phyloP scores from a whole-genome alignment of 805 yeast genomes.

The Wickerhamomyces chaumierensis region DNA sequence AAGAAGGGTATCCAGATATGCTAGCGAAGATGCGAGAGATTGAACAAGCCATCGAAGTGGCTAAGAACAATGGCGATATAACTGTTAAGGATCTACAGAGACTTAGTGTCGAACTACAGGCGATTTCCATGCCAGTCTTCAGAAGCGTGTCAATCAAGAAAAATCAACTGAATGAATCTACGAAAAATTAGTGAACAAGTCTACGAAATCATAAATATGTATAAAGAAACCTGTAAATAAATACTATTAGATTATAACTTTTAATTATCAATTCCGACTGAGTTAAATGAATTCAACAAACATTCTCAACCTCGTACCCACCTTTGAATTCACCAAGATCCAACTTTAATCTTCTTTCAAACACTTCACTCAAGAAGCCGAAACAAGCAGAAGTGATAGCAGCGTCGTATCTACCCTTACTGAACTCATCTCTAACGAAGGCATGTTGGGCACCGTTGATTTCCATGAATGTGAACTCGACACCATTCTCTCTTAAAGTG shows the following conservation, averaged over 20 bases:
- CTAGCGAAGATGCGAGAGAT: slow-evolving; percentile 36
- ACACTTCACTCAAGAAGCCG: slow-evolving; percentile 59
- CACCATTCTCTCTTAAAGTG: slow-evolving; percentile 44
- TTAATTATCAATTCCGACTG: too few relatives aligned
- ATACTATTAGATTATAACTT: too few relatives aligned
- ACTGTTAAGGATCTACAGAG: slow-evolving; percentile 51
- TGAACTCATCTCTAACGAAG: slow-evolving; percentile 64
- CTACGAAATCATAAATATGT: too few relatives aligned
- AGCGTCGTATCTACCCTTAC: slow-evolving; percentile 78
- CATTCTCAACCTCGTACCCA: slow-evolving; percentile 41
- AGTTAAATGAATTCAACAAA: too few relatives aligned
- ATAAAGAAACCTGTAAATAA: neutral
- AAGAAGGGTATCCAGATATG: slow-evolving; percentile 37
- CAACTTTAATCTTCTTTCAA: slow-evolving; percentile 52
- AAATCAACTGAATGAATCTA: slow-evolving; percentile 3
- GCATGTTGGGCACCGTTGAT: slow-evolving; percentile 78
- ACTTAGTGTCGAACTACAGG: slow-evolving; percentile 68
- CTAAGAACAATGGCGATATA: slow-evolving; percentile 49
- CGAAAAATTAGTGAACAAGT: too few relatives aligned
- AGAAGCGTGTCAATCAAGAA: slow-evolving; percentile 27
- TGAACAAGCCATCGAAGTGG: slow-evolving; percentile 58
- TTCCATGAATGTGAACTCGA: slow-evolving; percentile 62
- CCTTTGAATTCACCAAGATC: slow-evolving; percentile 60
- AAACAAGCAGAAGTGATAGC: slow-evolving; percentile 59
- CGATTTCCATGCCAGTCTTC: slow-evolving; percentile 63